Base-by-base conservation (phyloP, 1,284 basidiomycete species). In the Cryptococcus wingfieldii region DNA sequence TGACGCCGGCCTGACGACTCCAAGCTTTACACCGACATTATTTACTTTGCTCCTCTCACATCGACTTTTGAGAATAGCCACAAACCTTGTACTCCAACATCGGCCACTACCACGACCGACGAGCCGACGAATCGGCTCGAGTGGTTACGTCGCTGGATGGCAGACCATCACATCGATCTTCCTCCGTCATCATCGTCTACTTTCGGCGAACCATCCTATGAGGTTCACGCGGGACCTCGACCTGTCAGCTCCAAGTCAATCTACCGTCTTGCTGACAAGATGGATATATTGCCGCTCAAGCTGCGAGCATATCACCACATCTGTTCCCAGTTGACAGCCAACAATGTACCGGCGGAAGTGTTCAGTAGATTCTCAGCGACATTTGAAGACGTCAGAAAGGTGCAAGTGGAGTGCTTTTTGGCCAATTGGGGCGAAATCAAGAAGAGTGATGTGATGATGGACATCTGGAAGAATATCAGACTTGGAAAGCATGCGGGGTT, bases 211-310 rank as follows among this genome's bases (percentile, higher is more conserved):
- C n/a, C 46, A 28, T 18, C 14, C 8, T 13, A 31, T 9, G 47
- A 54, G 50, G 5, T 19, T 51, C 19, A 51, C 51, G 19, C 81
- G 14, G 79, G 83, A 41, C 87, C 88, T 1, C 78, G 81, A n/a
- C 90, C 90, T 0, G 89, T 89, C 65, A 89, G 87, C 23, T 89
- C 90, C 10, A 93, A 93, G 76, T 86, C 90, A 3, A 84, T 87
- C n/a, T 93, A 90, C 71, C 80, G 88, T 42, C 80, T 92, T n/a
- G 89, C 89, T 3, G 89, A 91, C 87, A 86, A 76, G 59, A 66
- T 77, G 34, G 74, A 74, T 48, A 54, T 77, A 10, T 71, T 66
- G 1, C 61, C 72, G 3, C 61, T 77, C 43, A 72, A 72, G 52
- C 61, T 76, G 10, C 62, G 76, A 39, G 72, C 65, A 9, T 75